Conservation (phyloP, 306 rosid genomes). For the Cyamopsis tetragonoloba region DNA sequence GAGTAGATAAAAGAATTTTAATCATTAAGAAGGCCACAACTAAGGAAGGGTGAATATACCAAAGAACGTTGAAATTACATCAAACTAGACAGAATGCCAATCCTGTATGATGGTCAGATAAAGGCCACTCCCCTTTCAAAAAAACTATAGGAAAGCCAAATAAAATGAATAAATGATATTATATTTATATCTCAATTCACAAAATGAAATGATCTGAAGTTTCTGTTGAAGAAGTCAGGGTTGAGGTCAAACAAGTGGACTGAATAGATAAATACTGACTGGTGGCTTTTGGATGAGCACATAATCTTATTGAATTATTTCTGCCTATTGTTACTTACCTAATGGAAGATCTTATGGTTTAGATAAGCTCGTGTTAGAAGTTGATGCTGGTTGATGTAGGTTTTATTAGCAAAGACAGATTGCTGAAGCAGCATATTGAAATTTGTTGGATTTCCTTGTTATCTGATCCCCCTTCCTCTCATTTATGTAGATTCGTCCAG, state of each 20-base stretch:
- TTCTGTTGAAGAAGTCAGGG: not conserved
- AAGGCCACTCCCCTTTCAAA: not conserved
- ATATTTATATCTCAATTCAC: not conserved
- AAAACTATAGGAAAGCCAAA: not conserved
- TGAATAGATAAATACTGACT: slow-evolving; percentile 12
- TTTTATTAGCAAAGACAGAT: not conserved
- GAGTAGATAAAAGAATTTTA: not conserved
- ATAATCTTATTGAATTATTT: not conserved
- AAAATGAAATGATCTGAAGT: slow-evolving; percentile 6
- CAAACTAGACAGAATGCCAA: not conserved
- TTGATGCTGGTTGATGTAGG: no score
- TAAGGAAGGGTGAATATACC: not conserved
- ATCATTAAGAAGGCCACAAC: not conserved
- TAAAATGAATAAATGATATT: not conserved
- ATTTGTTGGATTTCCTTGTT: not conserved
- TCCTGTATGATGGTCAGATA: not conserved
- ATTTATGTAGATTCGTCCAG: slow-evolving; percentile 73
- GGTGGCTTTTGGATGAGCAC: not conserved
- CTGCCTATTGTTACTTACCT: not conserved
- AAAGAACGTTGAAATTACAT: not conserved
- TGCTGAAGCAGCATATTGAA: not conserved
- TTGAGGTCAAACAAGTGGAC: slow-evolving; percentile 1
- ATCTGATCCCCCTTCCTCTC: not conserved
- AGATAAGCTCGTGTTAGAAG: not conserved
- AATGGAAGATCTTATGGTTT: not conserved